phyloP scores from a whole-genome alignment of 495 filamentous ascomycete genomes.

The Penicillium mononematosum region DNA sequence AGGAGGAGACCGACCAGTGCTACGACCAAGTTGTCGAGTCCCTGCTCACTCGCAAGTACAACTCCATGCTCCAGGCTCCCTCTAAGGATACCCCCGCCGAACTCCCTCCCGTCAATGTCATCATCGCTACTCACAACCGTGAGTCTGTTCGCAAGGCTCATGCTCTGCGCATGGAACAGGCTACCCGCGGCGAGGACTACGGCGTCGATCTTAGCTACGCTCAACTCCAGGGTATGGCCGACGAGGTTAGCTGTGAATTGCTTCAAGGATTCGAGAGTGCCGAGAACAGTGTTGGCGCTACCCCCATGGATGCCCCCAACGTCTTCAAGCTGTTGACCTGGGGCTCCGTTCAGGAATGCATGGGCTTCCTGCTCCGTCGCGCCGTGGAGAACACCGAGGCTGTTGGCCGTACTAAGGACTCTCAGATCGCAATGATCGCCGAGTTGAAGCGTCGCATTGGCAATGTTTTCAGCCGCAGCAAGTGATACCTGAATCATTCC shows the following conservation, averaged over 20 bases:
- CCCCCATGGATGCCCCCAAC: slow-evolving; percentile 48
- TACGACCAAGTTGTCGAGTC: slow-evolving; percentile 63
- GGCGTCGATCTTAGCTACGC: slow-evolving; percentile 73
- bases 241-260: slow-evolving; percentile 85
- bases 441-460: slow-evolving; percentile 68
- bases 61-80: slow-evolving; percentile 46
- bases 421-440: slow-evolving; percentile 66
- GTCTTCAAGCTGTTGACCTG: slow-evolving; percentile 91
- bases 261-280: slow-evolving; percentile 53
- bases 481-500: slow-evolving; percentile 15
- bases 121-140: slow-evolving; percentile 92
- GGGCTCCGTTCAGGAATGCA: slow-evolving; percentile 88
- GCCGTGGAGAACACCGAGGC: slow-evolving; percentile 93
- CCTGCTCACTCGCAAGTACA: slow-evolving; percentile 56
- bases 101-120: slow-evolving; percentile 66
- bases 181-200: slow-evolving; percentile 37
- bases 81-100: slow-evolving; percentile 28
- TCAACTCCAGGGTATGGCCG: slow-evolving; percentile 95
- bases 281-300: slow-evolving; percentile 20
- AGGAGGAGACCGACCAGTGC: slow-evolving; percentile 72
- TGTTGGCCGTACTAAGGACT: slow-evolving; percentile 71
- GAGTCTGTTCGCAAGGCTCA: slow-evolving; percentile 73
- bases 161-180: slow-evolving; percentile 53
- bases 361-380: slow-evolving; percentile 84
- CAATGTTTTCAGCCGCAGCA: slow-evolving; percentile 38